These are phyloP conservation scores for Saccharomyces mikatae DNA, from an alignment of 805 yeast species.

Conservation along the genomic window DNA sequence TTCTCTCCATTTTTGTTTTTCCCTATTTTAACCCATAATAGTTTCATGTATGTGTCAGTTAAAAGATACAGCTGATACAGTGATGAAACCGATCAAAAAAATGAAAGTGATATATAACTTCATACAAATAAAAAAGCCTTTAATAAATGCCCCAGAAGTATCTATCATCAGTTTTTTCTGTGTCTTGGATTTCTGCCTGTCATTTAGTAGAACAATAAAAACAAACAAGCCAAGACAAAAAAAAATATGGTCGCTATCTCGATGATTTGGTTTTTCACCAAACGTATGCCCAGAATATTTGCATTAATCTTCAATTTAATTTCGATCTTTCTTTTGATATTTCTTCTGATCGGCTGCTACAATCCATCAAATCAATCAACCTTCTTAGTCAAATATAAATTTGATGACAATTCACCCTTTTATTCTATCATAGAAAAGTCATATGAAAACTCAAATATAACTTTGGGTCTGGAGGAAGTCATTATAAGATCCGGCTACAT, in stretches of 20 bases:
- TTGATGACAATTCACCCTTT: slow-evolving; percentile 40
- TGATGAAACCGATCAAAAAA: not conserved
- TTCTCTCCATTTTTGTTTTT: not conserved
- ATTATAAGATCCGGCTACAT: slow-evolving; percentile 46
- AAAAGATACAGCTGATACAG: not conserved
- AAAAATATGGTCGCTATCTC: slow-evolving; percentile 2
- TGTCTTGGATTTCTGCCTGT: not conserved
- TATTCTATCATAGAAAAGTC: slow-evolving; percentile 35
- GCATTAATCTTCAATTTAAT: slow-evolving; percentile 39
- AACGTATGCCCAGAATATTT: slow-evolving; percentile 37
- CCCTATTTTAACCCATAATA: not conserved
- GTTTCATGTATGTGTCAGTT: not conserved
- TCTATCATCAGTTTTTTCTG: too few relatives aligned
- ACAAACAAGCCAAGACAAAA: not conserved
- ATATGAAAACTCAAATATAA: slow-evolving; percentile 26
- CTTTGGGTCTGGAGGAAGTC: slow-evolving; percentile 33
- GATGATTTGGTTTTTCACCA: slow-evolving; percentile 23
- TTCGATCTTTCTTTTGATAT: slow-evolving; percentile 43
- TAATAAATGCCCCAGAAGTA: too few relatives aligned
- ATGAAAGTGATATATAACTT: not conserved
- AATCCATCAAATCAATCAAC: slow-evolving; percentile 40
- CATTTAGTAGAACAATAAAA: not conserved
- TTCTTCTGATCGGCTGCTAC: slow-evolving; percentile 50
- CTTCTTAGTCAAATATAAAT: slow-evolving; percentile 41
- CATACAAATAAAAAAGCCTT: not conserved